Evolutionary conservation across 2,329 filamentous ascomycete species (phyloP), one percentile per base, ranked within the genome.

Genomic region (Colletotrichum costaricense): DNA sequence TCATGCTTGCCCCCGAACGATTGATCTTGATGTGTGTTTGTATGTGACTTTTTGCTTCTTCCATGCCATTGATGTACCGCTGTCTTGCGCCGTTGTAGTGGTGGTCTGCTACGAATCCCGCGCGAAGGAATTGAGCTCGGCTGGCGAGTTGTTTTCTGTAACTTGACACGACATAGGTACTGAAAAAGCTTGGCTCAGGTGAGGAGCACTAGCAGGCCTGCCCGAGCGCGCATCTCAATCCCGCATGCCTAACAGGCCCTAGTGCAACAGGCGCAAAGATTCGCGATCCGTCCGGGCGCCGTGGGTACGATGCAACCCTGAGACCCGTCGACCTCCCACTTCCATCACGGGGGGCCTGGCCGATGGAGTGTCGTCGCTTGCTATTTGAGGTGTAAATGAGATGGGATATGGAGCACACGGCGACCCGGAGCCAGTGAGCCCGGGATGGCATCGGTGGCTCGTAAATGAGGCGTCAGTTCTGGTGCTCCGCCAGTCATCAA

Each of bases 201-300:
- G 57, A 59, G 49, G 62, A 62, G 35, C 49, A 55, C 46, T 55
- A 38, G 49, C 71, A 60, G 60, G 60, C 57, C 33, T 64, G 65
- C 60, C 65, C 35, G 56, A 73, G 56, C 67, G 67, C 71, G 71
- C 67, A 73, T 70, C 71, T 73, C 67, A 73, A 73, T 73, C 71
- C 67, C 60, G 71, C 71, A 73, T 64, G 71, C 71, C 67, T 42
- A 73, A 62, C 56, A 71, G 60, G 67, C 67, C 60, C 49, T 73
- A 65, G 67, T 73, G 67, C 67, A 56, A 73, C 24, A 73, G 62
- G 67, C 54, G 71, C 56, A 71, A 73, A 73, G 71, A 73, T 73
- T 71, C 71, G 67, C 71, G 71, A 73, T 73, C 67, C 57, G 67
- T 70, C 71, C 67, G 70, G 60, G 67, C 70, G 60, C 60, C 49